Evolutionary conservation across 257 asterid genomes (phyloP).

Genomic region (Forsythia viridissima): DNA sequence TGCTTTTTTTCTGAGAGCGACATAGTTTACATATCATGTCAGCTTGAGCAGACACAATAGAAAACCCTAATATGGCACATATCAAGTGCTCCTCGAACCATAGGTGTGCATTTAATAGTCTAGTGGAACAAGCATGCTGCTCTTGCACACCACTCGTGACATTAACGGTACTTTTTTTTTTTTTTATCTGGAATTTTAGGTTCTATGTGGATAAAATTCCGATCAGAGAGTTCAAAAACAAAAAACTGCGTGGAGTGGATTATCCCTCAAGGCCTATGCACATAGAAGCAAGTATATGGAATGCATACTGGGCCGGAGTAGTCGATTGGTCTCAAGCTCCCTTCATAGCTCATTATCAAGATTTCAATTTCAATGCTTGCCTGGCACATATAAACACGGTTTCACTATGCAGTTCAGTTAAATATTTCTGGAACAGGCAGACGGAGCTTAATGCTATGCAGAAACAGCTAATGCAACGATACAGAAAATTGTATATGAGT

Average conservation of each 20-base stretch:
- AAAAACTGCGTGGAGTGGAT: constrained; percentile 7
- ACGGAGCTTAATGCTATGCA: constrained; percentile 13
- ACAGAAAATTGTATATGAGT: constrained; percentile 15
- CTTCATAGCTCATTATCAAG: constrained; percentile 21
- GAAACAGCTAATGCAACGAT: neutral
- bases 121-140: no score
- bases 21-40: no score
- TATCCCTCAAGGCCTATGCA: constrained; percentile 31
- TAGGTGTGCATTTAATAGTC: no score
- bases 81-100: no score
- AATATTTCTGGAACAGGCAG: constrained; percentile 26
- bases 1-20: no score
- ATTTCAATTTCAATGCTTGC: constrained; percentile 30
- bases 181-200: neutral
- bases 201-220: constrained; percentile 33
- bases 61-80: no score
- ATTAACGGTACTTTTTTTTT: no score
- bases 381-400: neutral
- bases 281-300: constrained; percentile 36
- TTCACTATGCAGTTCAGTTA: neutral
- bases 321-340: constrained; percentile 35
- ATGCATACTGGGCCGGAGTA: constrained; percentile 23
- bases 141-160: no score
- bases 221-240: constrained; percentile 41
- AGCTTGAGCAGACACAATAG: no score